Evolutionary conservation across 257 asterid genomes (phyloP), one percentile per base, ranked within the genome.

Genomic region (Fraxinus americana): DNA sequence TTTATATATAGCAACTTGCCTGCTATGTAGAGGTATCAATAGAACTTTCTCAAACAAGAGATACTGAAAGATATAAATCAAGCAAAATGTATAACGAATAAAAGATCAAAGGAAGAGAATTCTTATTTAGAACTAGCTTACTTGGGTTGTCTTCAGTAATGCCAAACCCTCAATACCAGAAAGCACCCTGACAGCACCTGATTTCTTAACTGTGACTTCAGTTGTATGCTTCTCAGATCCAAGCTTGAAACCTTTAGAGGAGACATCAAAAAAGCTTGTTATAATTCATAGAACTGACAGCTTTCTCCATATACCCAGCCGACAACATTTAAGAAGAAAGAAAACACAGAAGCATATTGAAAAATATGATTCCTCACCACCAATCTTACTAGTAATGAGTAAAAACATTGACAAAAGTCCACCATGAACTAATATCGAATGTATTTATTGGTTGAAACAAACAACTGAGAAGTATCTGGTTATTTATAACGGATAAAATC

Each of bases 141-240:
- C 99, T 83, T 93, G 88, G 82, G 99, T 93, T 83, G 99, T 92
- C 91, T 96, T 96, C 67, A 96, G 89, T 85, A 96, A 63, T 70
- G 94, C 72, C 78, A 96, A 85, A 75, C 97, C 98, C 83, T 88
- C 90, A 77, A 96, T 74, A 77, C 98, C 98, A 86, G 99, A 93
- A 67, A 88, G 67, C 86, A 96, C 83, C 87, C 78, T 89, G 83
- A 96, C 59, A 32, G 23, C 86, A 65, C 99, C 97, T 0, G 90
- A 88, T 70, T 96, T 93, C 77, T 86, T 87, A 59, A 88, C 87
- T 12, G 72, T 70, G 83, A 96, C 94, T 87, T 92, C 97, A 70
- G 97, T 80, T 8, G 92, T 92, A 86, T 90, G 99, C 88, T 83
- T 92, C 89, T 93, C 99, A 72, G 98, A 89, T 78, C 97, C 98